Conservation (phyloP, 768 basidiomycete species). For the Mycena venus region DNA sequence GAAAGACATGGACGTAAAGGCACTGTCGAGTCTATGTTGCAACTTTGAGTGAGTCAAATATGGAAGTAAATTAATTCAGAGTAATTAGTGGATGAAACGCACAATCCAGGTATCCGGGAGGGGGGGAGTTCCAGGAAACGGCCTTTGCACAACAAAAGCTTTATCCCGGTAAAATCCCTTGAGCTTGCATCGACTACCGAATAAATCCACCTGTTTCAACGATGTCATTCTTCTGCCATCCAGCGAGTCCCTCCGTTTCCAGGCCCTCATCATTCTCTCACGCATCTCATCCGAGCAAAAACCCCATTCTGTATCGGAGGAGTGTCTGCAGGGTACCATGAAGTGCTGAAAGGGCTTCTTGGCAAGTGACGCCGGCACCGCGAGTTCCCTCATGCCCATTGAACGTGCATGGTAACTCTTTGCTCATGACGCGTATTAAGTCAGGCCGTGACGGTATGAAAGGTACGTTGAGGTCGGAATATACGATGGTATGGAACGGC, state of each 20-base stretch:
- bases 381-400: background rate
- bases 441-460: slow-evolving; percentile 3
- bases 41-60: no score
- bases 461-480: slow-evolving; percentile 8
- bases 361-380: slow-evolving; percentile 15
- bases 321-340: slow-evolving; percentile 18
- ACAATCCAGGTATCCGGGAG: slow-evolving; percentile 15
- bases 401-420: slow-evolving; percentile 25
- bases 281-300: slow-evolving; percentile 16
- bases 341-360: slow-evolving; percentile 5
- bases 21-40: no score
- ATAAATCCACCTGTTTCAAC: slow-evolving; percentile 25
- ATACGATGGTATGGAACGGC: background rate
- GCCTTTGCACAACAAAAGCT: background rate
- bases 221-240: background rate
- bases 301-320: slow-evolving; percentile 25
- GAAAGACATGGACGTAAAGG: no score
- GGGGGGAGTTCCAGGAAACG: slow-evolving; percentile 2
- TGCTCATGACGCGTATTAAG: slow-evolving; percentile 21
- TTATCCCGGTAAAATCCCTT: slow-evolving; percentile 22
- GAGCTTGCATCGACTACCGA: slow-evolving; percentile 21
- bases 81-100: slow-evolving; percentile 8
- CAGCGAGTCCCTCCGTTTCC: slow-evolving; percentile 9
- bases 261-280: slow-evolving; percentile 2
- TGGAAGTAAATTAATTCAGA: background rate